phyloP scores from a whole-genome alignment of 768 basidiomycete species.

The Pleurotus ostreatus region DNA sequence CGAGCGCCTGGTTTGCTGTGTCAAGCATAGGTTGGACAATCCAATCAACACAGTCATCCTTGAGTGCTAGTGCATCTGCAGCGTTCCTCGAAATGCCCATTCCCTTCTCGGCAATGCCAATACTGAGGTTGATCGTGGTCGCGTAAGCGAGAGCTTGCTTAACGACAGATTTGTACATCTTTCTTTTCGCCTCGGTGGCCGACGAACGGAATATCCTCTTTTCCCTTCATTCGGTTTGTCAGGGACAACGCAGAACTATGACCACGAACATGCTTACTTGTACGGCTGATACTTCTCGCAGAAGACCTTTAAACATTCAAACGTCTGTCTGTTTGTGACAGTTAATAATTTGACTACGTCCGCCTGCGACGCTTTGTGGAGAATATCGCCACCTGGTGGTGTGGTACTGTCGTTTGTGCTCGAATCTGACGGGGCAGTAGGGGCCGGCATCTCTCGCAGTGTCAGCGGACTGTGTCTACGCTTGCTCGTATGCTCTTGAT shows the following conservation, averaged over 20 bases:
- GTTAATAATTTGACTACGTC: background rate
- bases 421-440: no score
- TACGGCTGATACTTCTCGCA: background rate
- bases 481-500: no score
- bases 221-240: background rate
- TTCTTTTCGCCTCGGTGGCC: background rate
- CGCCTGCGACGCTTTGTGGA: background rate
- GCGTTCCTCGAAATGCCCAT: background rate
- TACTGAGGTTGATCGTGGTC: background rate
- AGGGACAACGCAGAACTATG: no score
- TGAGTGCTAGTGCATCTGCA: background rate
- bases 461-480: no score
- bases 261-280: no score
- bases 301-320: conserved; percentile 1
- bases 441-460: no score
- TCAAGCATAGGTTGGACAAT: background rate
- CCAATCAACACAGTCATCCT: background rate
- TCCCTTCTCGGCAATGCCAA: background rate
- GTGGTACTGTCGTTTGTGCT: no score
- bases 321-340: background rate
- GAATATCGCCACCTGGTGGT: background rate
- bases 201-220: background rate
- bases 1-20: background rate
- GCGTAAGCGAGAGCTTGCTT: background rate
- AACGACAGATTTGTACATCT: background rate